Evolutionary conservation across 257 asterid genomes (phyloP).

Genomic region (Hygrophila difformis): DNA sequence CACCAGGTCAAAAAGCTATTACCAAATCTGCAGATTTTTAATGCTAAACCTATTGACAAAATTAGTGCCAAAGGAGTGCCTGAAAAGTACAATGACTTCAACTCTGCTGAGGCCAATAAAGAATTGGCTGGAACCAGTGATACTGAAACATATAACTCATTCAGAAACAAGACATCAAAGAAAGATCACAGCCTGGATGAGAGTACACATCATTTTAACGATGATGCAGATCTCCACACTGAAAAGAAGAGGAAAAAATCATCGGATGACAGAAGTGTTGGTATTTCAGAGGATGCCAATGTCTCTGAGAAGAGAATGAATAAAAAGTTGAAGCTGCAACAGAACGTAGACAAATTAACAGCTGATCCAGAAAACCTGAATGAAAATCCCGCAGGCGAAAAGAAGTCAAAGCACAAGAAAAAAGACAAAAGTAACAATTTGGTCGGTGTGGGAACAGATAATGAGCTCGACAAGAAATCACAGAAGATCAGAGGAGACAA

Average conservation of each 20-base stretch:
- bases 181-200: constrained; percentile 13
- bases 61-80: constrained; percentile 29
- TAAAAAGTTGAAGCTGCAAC: constrained; percentile 24
- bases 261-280: constrained; percentile 17
- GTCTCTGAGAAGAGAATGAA: constrained; percentile 24
- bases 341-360: constrained; percentile 16
- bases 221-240: constrained; percentile 15
- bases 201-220: constrained; percentile 16
- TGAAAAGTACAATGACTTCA: constrained; percentile 19
- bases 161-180: constrained; percentile 19
- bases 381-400: constrained; percentile 14
- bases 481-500: constrained; percentile 24
- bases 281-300: constrained; percentile 14
- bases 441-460: constrained; percentile 5
- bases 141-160: constrained; percentile 6
- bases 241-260: constrained; percentile 26
- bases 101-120: constrained; percentile 15
- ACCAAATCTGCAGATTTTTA: constrained; percentile 59
- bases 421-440: constrained; percentile 19
- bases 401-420: constrained; percentile 35
- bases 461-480: constrained; percentile 26
- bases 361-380: constrained; percentile 11
- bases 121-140: constrained; percentile 10
- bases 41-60: constrained; percentile 50
- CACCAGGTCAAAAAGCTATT: constrained; percentile 60